Evolutionary conservation across 495 filamentous ascomycete species (phyloP), one percentile per base, ranked within the genome.

Genomic region (Neurospora terricola): DNA sequence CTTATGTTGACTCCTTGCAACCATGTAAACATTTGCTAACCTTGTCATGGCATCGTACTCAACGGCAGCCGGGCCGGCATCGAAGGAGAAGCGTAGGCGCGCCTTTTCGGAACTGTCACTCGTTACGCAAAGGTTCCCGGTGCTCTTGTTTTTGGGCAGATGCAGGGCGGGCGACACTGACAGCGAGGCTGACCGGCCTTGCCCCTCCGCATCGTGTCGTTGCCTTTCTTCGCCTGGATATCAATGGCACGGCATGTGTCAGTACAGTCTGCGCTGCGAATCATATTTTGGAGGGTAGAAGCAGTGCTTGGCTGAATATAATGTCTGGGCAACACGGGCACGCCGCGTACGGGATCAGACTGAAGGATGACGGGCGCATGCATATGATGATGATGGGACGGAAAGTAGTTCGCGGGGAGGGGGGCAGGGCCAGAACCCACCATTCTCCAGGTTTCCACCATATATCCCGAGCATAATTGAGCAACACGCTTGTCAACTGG

Each of bases 101-200:
- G 82, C 73, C 73, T 78, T 83, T 43, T 85, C 83, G 36, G 82
- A 77, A 62, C 39, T 77, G 76, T 83, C 81, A 39, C 76, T 76
- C 48, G 82, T 76, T 73, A 86, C 80, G 34, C 87, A 81, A 36
- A 92, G 85, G 77, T 89, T 91, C 27, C 89, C 84, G 30, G 88
- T 88, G 76, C 89, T 91, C 73, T 84, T 83, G 82, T 89, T 90
- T 81, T 87, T 91, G 75, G 86, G 92, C 71, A 92, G 83, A 71
- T 84, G 83, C 68, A 86, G 69, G 8, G 81, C 70, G 37, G 83
- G 80, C 69, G 78, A 34, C 54, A 66, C 54, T 34, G 54, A 66
- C 38, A 85, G 81, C 71, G 78, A 75, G 72, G 69, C 73, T 66
- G 54, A 66, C 36, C 78, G 76, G 69, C 74, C 77, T 72, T 77